Base-by-base conservation (phyloP, 345 rosid genomes). In the Gynandropsis gynandra region DNA sequence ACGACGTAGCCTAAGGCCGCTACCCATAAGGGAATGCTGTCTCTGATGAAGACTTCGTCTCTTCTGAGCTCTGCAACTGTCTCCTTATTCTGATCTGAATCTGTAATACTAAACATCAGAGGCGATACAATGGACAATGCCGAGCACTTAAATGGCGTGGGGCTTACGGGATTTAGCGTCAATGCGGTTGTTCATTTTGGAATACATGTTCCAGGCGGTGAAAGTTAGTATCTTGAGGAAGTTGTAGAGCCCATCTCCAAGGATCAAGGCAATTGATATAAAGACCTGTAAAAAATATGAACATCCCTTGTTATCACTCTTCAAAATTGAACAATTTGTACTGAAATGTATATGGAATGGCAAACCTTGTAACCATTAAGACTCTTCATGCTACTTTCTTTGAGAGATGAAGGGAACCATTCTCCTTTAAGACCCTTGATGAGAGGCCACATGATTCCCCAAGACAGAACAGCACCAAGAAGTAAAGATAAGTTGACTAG, bases 401-500 rank as follows among this genome's bases (percentile, higher is more conserved):
- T 38, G 33, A 74, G 33, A 29, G 59, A 36, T 43, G 66, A 63
- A 47, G 83, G 74, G 63, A 64, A 90, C 96, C 98, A 90, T 10
- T 78, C 76, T 43, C 98, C 96, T 60, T 72, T 70, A 58, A 65
- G 84, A 46, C 76, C 81, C 5, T 54, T 52, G 5, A 90, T 84
- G 45, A 87, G 76, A 1, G 98, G 96, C 98, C 98, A 90, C 96
- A 83, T 90, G 33, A 90, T 47, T 61, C 89, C 96, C 94, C 95
- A 87, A 14, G 98, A 90, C 32, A 87, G 61, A 20, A 90, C 63
- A 4, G 92, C 96, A 2, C 98, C 96, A 17, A 87, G 41, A 62
- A 87, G 92, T 66, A 90, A 59, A 46, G 98, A 90, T 56, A 82
- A 47, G 57, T 84, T 90, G 40, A 90, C 94, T 51, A 79, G 67